Evolutionary conservation across 1,284 basidiomycete species (phyloP).

Genomic region (Meripilus lineatus): DNA sequence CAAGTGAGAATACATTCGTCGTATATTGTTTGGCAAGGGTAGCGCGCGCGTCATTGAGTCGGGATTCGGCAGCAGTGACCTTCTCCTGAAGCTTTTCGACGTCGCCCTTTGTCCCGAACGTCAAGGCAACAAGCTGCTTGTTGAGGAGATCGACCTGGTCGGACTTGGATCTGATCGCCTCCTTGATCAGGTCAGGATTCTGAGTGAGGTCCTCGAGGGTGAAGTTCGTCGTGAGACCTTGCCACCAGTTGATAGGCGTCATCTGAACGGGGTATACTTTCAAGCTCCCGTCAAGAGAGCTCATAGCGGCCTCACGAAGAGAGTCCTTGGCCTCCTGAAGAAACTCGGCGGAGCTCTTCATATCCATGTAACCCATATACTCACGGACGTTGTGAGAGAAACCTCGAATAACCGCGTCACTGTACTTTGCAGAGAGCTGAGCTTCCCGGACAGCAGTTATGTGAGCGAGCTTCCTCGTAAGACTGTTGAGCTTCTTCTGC

Average conservation of each 20-base stretch:
- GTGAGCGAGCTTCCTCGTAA: constrained; percentile 6
- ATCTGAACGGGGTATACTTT: constrained; percentile 19
- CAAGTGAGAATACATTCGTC: constrained; percentile 2
- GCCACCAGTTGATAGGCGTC: constrained; percentile 18
- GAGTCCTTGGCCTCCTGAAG: constrained; percentile 20
- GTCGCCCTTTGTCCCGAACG: background rate
- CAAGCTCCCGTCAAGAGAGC: constrained; percentile 16
- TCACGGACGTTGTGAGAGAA: constrained; percentile 16
- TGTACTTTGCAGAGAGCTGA: constrained; percentile 17
- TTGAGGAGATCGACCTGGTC: constrained; percentile 2
- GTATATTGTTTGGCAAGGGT: constrained; percentile 1
- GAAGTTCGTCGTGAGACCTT: constrained; percentile 4
- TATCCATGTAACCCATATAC: constrained; percentile 20
- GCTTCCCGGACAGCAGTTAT: constrained; percentile 9
- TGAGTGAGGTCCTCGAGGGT: constrained; percentile 4
- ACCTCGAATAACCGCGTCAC: constrained; percentile 19
- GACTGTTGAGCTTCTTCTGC: constrained; percentile 1
- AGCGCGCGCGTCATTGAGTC: background rate
- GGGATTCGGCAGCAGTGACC: background rate
- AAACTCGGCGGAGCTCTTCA: constrained; percentile 14
- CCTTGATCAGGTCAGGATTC: constrained; percentile 2
- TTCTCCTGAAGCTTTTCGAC: constrained; percentile 1
- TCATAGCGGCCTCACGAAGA: constrained; percentile 18
- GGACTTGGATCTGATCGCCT: constrained; percentile 1
- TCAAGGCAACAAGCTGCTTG: constrained; percentile 2